phyloP scores from a whole-genome alignment of 2,329 filamentous ascomycete species.

The Colletotrichum sp. region DNA sequence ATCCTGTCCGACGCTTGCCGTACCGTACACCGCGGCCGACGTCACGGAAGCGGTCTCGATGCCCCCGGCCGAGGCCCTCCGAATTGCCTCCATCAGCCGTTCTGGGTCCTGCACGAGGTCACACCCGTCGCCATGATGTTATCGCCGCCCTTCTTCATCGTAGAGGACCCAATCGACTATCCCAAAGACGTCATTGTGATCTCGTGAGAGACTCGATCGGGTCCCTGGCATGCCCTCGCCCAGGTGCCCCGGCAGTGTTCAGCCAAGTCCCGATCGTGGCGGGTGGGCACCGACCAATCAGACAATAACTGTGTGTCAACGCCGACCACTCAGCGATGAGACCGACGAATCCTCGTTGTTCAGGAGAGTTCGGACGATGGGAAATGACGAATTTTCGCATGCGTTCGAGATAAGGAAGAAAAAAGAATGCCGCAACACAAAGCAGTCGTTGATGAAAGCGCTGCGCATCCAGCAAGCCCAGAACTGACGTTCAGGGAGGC shows the following conservation, averaged over 20 bases:
- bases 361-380: conserved; percentile 11
- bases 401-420: not conserved
- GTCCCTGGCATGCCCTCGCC: conserved; percentile 12
- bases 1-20: conserved; percentile 6
- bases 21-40: conserved; percentile 11
- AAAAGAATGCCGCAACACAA: not conserved
- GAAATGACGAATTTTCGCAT: conserved; percentile 17
- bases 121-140: not conserved
- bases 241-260: conserved; percentile 19
- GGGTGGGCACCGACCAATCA: conserved; percentile 20
- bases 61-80: not conserved
- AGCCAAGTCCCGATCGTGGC: conserved; percentile 20
- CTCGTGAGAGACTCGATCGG: conserved; percentile 15
- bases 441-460: not conserved
- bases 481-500: not conserved
- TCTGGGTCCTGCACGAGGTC: not conserved
- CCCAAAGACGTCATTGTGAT: conserved; percentile 17
- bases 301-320: conserved; percentile 23
- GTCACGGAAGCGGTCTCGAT: conserved; percentile 6
- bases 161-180: not conserved
- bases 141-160: conserved; percentile 2
- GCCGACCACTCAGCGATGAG: conserved; percentile 22
- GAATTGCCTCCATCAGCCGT: not conserved
- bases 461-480: not conserved
- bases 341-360: conserved; percentile 17